These are phyloP conservation scores for Sequoiadendron giganteum DNA, from an alignment of 75 land plant species.

Conservation along the genomic window DNA sequence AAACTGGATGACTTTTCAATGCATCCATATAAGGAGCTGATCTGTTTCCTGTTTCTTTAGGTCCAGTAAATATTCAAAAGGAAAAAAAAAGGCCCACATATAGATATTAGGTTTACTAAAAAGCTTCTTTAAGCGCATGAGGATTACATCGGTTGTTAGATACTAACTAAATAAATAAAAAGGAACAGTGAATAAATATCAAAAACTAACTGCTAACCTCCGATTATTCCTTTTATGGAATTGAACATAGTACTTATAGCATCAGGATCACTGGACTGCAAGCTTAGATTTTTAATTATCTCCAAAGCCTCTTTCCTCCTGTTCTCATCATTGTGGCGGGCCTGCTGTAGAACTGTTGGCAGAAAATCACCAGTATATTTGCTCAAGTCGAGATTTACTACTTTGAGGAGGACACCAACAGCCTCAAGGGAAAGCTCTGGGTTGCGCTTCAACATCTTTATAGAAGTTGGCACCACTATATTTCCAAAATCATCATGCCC, in stretches of 20 bases:
- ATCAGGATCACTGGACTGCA: constrained; percentile 95
- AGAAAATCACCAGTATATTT: constrained; percentile 83
- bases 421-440: constrained; percentile 94
- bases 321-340: constrained; percentile 82
- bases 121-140: background rate
- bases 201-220: constrained; percentile 42
- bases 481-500: constrained; percentile 86
- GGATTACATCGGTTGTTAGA: background rate
- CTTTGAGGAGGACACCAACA: constrained; percentile 59
- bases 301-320: constrained; percentile 65
- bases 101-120: background rate
- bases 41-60: background rate
- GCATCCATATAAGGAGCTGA: background rate
- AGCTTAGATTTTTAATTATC: constrained; percentile 52
- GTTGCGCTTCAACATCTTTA: constrained; percentile 89
- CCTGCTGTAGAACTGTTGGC: constrained; percentile 78
- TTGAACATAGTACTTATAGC: constrained; percentile 67
- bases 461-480: constrained; percentile 64
- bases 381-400: constrained; percentile 78
- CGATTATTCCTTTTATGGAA: constrained; percentile 69
- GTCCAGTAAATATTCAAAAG: background rate
- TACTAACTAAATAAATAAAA: background rate
- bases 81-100: background rate
- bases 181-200: background rate
- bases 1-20: background rate